Base-by-base conservation (phyloP, 1,284 basidiomycete species). In the Trametes pubescens region DNA sequence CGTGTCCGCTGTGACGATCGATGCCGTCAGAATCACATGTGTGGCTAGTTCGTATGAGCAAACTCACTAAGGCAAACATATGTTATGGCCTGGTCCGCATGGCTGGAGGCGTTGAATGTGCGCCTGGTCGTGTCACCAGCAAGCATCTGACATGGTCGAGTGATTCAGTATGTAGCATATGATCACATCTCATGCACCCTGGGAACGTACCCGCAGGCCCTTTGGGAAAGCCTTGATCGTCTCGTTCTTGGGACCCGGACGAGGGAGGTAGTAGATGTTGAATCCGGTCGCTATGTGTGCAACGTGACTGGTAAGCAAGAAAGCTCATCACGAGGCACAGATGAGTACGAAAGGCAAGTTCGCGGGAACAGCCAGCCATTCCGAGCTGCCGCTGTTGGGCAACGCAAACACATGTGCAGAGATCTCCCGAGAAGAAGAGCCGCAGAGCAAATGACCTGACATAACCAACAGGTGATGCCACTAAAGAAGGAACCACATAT, bases 31-130 rank as follows among this genome's bases (percentile, higher is more conserved):
- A 1, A 21, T 21, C 40, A 18, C 22, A 29, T 24, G 21, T 9
- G 13, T 18, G 11, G 21, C 13, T 32, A 37, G 54, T 9, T 34
- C 11, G 29, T 10, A 26, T n/a, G 47, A 37, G 32, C 16, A 66
- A 29, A n/a, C 73, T n/a, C 22, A 75, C 75, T 67, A n/a, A 81
- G 74, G 62, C 81, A 83, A n/a, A 78, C 71, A 67, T 78, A 82
- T 48, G 73, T 76, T 51, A 83, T 73, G 29, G 80, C 81, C 59
- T 77, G 72, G 64, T 81, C 75, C 9, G 77, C 80, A 16, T 72
- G 73, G 65, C 72, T 78, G 26, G 72, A 74, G 0, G 75, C 70
- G 59, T 81, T 72, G 69, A 75, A 76, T 2, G 76, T 76, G 44
- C 75, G 72, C 26, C 78, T 65, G 43, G 60, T 72, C 3, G 77